These are phyloP conservation scores for Diaporthe nobilis DNA, from an alignment of 2,329 filamentous ascomycete species.

Conservation along the genomic window DNA sequence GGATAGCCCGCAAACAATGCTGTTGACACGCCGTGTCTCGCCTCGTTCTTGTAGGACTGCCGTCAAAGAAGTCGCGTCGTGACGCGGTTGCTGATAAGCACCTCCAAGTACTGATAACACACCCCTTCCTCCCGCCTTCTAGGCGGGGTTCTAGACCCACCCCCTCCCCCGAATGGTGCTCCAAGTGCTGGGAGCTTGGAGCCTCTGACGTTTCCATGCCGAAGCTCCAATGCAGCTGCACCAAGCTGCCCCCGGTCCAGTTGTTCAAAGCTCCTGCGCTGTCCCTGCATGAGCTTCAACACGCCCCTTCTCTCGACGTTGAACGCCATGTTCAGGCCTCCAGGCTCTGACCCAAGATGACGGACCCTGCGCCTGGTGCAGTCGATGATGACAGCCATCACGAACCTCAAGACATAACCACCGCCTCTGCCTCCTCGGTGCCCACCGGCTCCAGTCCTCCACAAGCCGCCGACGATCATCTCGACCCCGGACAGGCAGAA, in stretches of 20 bases:
- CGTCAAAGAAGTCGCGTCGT: conserved; percentile 13
- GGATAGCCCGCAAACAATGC: neutral
- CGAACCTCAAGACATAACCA: conserved; percentile 24
- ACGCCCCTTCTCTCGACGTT: neutral
- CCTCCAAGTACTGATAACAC: conserved; percentile 11
- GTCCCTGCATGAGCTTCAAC: conserved; percentile 34
- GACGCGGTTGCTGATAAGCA: conserved; percentile 26
- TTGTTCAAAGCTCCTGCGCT: conserved; percentile 27
- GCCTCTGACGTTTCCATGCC: conserved; percentile 39
- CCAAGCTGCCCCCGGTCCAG: conserved; percentile 18
- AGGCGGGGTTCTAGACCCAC: neutral
- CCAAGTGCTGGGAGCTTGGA: conserved; percentile 25
- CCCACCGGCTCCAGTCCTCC: conserved; percentile 4
- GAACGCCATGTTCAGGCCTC: conserved; percentile 41
- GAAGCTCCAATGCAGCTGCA: conserved; percentile 13
- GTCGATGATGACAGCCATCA: conserved; percentile 35
- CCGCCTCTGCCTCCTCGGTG: neutral
- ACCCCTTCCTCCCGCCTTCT: neutral
- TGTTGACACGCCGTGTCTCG: neutral
- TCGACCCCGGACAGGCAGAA: neutral
- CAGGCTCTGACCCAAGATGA: conserved; percentile 41
- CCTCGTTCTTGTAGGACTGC: neutral
- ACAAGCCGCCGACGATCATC: neutral
- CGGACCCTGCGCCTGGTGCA: conserved; percentile 40
- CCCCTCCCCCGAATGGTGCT: conserved; percentile 1